Evolutionary conservation across 805 yeast genomes (phyloP), one percentile per base, ranked within the genome.

Genomic region (Saturnispora saitoi): DNA sequence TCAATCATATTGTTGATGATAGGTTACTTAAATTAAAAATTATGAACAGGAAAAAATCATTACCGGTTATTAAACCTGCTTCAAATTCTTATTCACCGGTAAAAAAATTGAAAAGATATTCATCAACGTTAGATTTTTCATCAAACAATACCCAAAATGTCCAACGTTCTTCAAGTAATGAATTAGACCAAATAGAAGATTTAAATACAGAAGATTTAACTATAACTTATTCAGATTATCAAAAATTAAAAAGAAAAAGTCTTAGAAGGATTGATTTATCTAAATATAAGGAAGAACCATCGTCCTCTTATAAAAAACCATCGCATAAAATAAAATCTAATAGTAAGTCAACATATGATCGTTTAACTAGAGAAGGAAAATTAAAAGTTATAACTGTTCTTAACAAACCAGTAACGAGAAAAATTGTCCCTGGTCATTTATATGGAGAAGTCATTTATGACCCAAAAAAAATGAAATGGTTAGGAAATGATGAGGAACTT

Each of bases 401-500:
- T 50, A 64, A 63, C 4, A 59, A 54, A 30, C 56, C 53, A 20
- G 54, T 54, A 38, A 48, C 59, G 3, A 56, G 55, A 40, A 61
- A 62, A 45, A 58, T 57, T 6, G 49, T 61, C 38, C 59, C 62
- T 4, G 67, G 62, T 2, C 67, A 63, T 45, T 47, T 61, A 20
- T 62, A 59, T 42, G 69, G 70, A 4, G 67, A 67, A 34, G 79
- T 82, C 81, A 68, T 66, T 42, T 82, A 70, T 56, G 80, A 82
- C 54, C 73, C 81, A 1, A 62, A 62, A 14, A 66, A 70, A 43
- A 68, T 69, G 54, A 66, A 67, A 41, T 82, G 87, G 88, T 81
- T 77, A 55, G 86, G 86, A 4, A 81, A 81, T 56, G 83, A 81
- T 36, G 72, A 70, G 29, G 85, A 79, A 20, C 61, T 79, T 43